phyloP scores from a whole-genome alignment of 805 yeast species.

The Nakazawaea laoshanensis region DNA sequence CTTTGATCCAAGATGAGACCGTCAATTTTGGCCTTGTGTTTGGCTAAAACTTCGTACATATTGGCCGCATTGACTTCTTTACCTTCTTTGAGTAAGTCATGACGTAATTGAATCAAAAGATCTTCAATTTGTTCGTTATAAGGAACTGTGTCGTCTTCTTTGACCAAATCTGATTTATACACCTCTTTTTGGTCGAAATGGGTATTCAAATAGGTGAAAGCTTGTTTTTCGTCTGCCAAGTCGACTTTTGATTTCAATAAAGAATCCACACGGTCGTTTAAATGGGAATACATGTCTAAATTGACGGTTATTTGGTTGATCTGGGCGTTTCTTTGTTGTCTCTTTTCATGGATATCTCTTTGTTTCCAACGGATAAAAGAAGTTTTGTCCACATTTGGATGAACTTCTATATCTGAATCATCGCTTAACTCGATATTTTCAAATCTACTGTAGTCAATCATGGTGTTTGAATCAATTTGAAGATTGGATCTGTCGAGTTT shows the following conservation, averaged over 20 bases:
- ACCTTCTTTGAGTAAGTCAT: constrained; percentile 44
- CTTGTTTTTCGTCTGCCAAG: constrained; percentile 2
- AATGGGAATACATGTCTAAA: constrained; percentile 67
- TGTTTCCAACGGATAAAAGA: constrained; percentile 96
- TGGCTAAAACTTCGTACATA: constrained; percentile 30
- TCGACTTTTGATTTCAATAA: constrained; percentile 26
- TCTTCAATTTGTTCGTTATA: constrained; percentile 93
- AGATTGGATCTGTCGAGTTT: not conserved
- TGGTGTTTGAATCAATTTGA: not conserved
- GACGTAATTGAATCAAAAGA: constrained; percentile 66
- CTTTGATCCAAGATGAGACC: constrained; percentile 56
- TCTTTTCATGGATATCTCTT: constrained; percentile 91
- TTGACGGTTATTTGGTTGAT: constrained; percentile 71
- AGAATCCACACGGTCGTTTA: constrained; percentile 66
- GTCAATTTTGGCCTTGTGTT: constrained; percentile 65
- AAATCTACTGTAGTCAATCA: constrained; percentile 93
- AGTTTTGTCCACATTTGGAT: constrained; percentile 92
- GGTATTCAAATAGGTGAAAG: constrained; percentile 27
- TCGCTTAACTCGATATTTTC: constrained; percentile 93
- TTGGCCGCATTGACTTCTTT: constrained; percentile 33
- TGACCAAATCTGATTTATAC: constrained; percentile 9
- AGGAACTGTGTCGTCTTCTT: constrained; percentile 36
- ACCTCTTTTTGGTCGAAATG: constrained; percentile 41
- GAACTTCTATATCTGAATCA: constrained; percentile 95
- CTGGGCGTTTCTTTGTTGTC: constrained; percentile 72